A percentile compares a stretch with the other conserved stretches of the same genome.
Conservation (phyloP, 805 yeast genomes). For the Spathaspora sp. region DNA sequence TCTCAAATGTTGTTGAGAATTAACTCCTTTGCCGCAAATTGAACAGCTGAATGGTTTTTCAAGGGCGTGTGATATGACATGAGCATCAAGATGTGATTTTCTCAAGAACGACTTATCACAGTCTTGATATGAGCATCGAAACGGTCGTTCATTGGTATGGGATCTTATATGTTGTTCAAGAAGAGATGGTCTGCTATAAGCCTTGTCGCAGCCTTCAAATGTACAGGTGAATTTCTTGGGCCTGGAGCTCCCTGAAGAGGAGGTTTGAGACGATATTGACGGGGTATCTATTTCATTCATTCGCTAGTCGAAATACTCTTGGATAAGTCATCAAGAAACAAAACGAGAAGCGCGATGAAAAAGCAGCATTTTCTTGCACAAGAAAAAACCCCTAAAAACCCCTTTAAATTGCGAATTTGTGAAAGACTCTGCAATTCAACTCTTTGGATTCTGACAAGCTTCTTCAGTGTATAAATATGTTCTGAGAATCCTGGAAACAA, state of each 20-base stretch:
- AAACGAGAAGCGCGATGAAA: background rate
- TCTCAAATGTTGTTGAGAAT: slow-evolving; percentile 72
- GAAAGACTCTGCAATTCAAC: background rate
- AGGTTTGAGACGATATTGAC: slow-evolving; percentile 10
- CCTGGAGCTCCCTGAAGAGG: slow-evolving; percentile 32
- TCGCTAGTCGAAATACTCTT: background rate
- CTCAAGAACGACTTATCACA: slow-evolving; percentile 70
- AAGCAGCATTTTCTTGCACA: background rate
- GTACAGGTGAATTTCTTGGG: slow-evolving; percentile 64
- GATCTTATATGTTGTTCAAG: slow-evolving; percentile 77
- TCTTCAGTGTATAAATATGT: no score
- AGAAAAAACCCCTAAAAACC: background rate
- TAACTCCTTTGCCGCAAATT: slow-evolving; percentile 78
- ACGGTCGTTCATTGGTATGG: slow-evolving; percentile 81
- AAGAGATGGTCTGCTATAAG: slow-evolving; percentile 77
- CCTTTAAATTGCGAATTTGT: background rate
- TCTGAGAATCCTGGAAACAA: no score
- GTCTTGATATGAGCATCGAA: slow-evolving; percentile 47
- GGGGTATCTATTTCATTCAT: slow-evolving; percentile 12
- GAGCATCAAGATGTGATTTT: slow-evolving; percentile 79
- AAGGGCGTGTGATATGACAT: slow-evolving; percentile 56
- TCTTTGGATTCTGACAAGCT: background rate
- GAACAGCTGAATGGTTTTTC: slow-evolving; percentile 70
- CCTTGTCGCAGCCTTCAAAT: slow-evolving; percentile 64
- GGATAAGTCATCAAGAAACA: background rate